phyloP scores from a whole-genome alignment of 2,329 filamentous ascomycete genomes.

The Conoideocrella luteorostrata region DNA sequence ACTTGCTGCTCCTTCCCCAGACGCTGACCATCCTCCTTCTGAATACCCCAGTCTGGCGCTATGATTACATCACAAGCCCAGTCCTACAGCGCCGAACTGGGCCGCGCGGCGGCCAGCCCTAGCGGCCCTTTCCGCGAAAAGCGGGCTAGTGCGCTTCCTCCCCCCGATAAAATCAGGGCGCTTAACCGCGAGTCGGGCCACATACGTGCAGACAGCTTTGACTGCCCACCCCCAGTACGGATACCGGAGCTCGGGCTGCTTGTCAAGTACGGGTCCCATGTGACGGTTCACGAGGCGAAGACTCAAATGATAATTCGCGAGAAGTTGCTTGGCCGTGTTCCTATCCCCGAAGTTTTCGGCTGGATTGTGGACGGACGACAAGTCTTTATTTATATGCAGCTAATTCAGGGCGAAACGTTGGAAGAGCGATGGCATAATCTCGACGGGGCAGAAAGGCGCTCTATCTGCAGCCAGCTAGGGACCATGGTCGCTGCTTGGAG shows the following conservation, averaged over 20 bases:
- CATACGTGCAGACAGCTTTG: slow-evolving; percentile 13
- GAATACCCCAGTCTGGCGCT: background rate
- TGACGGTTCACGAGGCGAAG: slow-evolving; percentile 22
- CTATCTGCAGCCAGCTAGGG: background rate
- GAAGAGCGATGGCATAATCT: background rate
- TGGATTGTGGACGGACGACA: slow-evolving; percentile 12
- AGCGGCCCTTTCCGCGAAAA: slow-evolving; percentile 17
- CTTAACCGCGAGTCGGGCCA: slow-evolving; percentile 18
- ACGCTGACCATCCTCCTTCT: background rate
- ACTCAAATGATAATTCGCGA: slow-evolving; percentile 22
- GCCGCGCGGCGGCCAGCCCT: background rate
- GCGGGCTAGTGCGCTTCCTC: slow-evolving; percentile 19
- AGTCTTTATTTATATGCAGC: background rate
- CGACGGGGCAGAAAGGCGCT: background rate
- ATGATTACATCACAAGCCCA: background rate
- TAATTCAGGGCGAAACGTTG: background rate
- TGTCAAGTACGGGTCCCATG: slow-evolving; percentile 28
- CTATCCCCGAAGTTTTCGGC: slow-evolving; percentile 29
- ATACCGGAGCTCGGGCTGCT: slow-evolving; percentile 25
- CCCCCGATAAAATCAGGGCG: slow-evolving; percentile 21
- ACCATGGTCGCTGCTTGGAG: background rate
- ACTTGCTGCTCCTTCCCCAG: background rate
- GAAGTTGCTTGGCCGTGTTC: slow-evolving; percentile 17
- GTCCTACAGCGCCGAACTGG: background rate
- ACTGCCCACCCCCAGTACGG: slow-evolving; percentile 22